Conservation (phyloP, 2,329 filamentous ascomycete genomes). For the Talaromyces sp. region DNA sequence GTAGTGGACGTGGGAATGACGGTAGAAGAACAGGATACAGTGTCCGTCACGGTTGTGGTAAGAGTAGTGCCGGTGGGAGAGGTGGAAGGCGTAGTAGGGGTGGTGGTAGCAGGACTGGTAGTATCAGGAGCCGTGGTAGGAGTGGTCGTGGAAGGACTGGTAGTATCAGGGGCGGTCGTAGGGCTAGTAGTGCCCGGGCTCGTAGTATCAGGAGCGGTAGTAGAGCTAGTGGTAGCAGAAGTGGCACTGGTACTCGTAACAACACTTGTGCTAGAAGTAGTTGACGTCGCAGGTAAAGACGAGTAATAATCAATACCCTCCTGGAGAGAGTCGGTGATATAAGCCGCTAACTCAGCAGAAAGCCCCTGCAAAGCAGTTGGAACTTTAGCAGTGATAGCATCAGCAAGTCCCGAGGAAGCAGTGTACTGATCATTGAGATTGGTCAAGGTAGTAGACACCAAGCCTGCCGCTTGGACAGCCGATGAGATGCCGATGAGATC, state of each 20-base stretch:
- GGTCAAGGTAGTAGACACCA: constrained; percentile 10
- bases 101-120: not conserved
- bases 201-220: not conserved
- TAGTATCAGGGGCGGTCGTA: not conserved
- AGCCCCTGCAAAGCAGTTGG: not conserved
- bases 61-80: not conserved
- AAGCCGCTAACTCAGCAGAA: constrained; percentile 23
- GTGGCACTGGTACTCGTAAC: not conserved
- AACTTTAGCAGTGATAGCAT: constrained; percentile 8
- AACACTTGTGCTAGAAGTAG: not conserved
- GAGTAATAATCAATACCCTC: constrained; percentile 28
- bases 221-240: not conserved
- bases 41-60: not conserved
- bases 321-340: constrained; percentile 31
- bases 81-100: not conserved
- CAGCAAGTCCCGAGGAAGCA: constrained; percentile 21
- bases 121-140: not conserved
- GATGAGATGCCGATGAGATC: constrained; percentile 9
- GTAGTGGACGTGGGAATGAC: not conserved
- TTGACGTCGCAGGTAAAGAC: constrained; percentile 2
- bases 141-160: not conserved
- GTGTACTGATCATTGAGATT: constrained; percentile 27
- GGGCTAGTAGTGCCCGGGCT: not conserved
- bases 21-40: not conserved
- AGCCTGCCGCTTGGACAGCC: not conserved